Evolutionary conservation across 306 rosid species (phyloP).

Genomic region (Trifolium dubium): DNA sequence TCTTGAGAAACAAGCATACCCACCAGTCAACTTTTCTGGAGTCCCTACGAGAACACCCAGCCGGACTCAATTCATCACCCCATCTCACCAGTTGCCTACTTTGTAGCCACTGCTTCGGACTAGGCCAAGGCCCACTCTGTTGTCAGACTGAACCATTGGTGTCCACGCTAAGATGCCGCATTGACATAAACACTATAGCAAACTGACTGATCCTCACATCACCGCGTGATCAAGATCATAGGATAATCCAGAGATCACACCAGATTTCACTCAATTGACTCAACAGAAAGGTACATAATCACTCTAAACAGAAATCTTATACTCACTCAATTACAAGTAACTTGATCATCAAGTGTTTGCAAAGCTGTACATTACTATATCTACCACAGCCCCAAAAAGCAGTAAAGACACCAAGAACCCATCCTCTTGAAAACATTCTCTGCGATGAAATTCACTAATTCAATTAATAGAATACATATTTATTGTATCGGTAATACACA

Average conservation of each 20-base stretch:
- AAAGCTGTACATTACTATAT: constrained; percentile 12
- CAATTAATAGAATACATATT: constrained; percentile 27
- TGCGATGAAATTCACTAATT: constrained; percentile 17
- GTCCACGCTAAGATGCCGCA: no score
- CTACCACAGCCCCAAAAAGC: background rate
- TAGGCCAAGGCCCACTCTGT: no score
- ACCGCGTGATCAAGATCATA: background rate
- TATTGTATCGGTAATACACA: constrained; percentile 21
- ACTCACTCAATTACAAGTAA: no score
- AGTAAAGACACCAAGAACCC: background rate
- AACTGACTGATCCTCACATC: background rate
- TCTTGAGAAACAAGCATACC: no score
- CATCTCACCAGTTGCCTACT: no score
- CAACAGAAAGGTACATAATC: background rate
- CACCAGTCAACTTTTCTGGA: no score
- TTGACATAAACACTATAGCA: no score
- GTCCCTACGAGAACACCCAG: no score
- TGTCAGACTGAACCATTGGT: no score
- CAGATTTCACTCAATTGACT: background rate
- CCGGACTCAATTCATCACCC: no score
- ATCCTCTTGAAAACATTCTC: constrained; percentile 33
- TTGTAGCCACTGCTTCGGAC: no score
- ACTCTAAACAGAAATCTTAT: background rate
- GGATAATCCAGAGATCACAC: background rate
- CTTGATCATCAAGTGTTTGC: background rate